Evolutionary conservation across 805 yeast genomes (phyloP), one percentile per base, ranked within the genome.

Genomic region (Cyberlindnera amylophila): DNA sequence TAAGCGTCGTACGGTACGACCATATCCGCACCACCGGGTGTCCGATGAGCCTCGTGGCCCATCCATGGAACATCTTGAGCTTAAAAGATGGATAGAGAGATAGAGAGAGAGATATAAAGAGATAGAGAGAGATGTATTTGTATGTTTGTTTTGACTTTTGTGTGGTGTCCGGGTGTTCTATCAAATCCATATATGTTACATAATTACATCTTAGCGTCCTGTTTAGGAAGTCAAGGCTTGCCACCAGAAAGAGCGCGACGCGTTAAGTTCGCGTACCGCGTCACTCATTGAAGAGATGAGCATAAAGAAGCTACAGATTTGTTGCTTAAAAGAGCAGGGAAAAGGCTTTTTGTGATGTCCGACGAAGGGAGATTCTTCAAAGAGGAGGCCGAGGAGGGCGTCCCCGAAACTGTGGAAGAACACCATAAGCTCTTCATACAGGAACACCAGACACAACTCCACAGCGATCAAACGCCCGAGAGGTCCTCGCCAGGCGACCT

Each of bases 1-100:
- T 55, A 38, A 71, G 61, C 16, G 78, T 69, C 17, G 68, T 57
- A 12, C 74, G 68, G 42, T 75, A 75, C 12, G 70, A 55, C 78
- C 78, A 75, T 44, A 53, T 42, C 32, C 49, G 49, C 15, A 50
- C 42, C 13, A 32, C 39, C 2, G 49, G 43, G n/a, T 45, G 38
- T 8, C 49, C 47, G 11, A 40, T 14, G 15, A 39, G 14, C 26
- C 37, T 19, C 5, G 38, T 21, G 33, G 41, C 15, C 45, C 44
- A 41, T 19, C 28, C 42, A 12, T 27, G 13, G 14, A 12, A 11
- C 30, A 27, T 27, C 14, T 7, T 27, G 8, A 13, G 30, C n/a
- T 13, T 8, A 23, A 23, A 23, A 23, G 27, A 23, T 11, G 27
- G 27, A 7, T 23, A 11, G 27, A n/a, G n/a, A n/a, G n/a, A 21